Evolutionary conservation across 2,329 filamentous ascomycete genomes (phyloP), one percentile per base, ranked within the genome.

Genomic region (Cordyceps cateniannulata): DNA sequence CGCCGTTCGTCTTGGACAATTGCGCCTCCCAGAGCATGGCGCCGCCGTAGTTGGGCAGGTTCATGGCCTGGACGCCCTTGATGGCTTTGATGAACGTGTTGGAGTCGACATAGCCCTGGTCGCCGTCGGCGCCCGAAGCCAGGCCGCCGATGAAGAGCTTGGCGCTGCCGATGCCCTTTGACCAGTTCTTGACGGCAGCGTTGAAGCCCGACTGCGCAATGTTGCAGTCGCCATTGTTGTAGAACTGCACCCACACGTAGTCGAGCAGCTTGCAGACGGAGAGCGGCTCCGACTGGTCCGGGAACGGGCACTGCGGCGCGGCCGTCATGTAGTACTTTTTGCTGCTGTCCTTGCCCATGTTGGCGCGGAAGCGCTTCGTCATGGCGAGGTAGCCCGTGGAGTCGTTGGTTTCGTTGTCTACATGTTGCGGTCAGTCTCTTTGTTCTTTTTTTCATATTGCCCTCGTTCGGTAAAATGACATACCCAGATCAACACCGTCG

Each of bases 21-120:
- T 85, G 83, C 25, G 76, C 80, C 70, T 88, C 85, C 85, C 85
- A 88, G 70, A 87, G 76, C 85, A 88, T 87, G 16, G 86, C 78
- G 27, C 85, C 85, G 6, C 84, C 85, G 65, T 88, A 87, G 70
- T 79, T 85, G 2, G 75, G 70, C 67, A 82, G 86, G 38, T 72
- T 71, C 71, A 80, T 79, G 47, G 71, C 74, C 67, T 84, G 85
- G 24, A 66, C 65, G 7, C 58, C 51, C 32, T 75, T 60, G 63
- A 87, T 77, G 29, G 85, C 74, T 24, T 72, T 66, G 20, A 69
- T 71, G 22, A 88, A 73, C 7, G 74, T 67, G n/a, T 63, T 65
- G 1, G 77, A 74, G 5, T 73, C 66, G 18, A 79, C 66, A 68
- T 86, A 88, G 1, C 85, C 85, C 10, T 73, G 72, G 20, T 82